Conservation (phyloP, 306 rosid species). For the Senna tora region DNA sequence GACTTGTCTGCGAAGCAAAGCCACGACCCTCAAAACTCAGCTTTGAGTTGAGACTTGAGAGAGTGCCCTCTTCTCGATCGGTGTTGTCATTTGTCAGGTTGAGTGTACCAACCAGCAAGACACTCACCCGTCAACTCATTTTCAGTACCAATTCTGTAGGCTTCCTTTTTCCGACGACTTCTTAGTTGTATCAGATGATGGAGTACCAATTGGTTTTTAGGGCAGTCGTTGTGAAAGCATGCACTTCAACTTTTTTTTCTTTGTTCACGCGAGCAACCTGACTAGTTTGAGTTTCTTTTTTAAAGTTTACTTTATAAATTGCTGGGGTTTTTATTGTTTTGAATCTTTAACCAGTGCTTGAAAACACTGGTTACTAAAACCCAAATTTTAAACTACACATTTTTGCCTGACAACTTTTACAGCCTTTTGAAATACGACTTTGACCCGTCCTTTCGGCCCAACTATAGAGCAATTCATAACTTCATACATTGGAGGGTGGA, state of each 20-base stretch:
- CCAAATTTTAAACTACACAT: too few species aligned
- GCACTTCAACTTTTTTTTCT: neutral
- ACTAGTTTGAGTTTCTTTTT: too few species aligned
- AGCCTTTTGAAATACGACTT: too few species aligned
- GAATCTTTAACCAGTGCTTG: too few species aligned
- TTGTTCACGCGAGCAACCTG: too few species aligned
- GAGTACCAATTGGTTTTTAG: neutral
- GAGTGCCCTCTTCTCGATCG: neutral
- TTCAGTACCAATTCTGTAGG: neutral
- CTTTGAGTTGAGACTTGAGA: neutral
- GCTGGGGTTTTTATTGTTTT: too few species aligned
- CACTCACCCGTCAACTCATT: slow-evolving; percentile 1
- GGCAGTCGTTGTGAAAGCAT: neutral
- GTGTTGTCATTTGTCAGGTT: neutral
- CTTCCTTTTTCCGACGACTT: slow-evolving; percentile 1
- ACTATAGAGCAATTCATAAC: too few species aligned
- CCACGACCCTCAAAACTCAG: neutral
- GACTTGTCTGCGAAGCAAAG: neutral
- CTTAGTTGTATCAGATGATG: neutral
- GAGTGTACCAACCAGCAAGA: neutral
- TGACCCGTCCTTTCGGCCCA: too few species aligned
- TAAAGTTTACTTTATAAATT: too few species aligned
- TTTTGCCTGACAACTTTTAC: too few species aligned
- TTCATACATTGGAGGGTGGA: too few species aligned
- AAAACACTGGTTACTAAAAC: too few species aligned